These are phyloP conservation scores for Bathelium albidoporum DNA, from an alignment of 495 filamentous ascomycete species.

Conservation along the genomic window DNA sequence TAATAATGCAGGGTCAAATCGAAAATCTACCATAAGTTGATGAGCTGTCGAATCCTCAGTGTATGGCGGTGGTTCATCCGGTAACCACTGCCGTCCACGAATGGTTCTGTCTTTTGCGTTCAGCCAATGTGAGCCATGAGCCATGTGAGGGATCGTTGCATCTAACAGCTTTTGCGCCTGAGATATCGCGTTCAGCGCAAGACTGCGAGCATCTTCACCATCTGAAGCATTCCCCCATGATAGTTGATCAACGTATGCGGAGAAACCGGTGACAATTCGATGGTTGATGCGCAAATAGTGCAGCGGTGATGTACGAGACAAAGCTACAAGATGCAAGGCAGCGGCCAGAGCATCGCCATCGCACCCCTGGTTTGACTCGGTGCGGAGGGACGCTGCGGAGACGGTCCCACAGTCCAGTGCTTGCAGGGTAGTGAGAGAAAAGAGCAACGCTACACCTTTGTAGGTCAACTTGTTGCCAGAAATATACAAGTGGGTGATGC, in stretches of 20 bases:
- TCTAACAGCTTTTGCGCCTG: background rate
- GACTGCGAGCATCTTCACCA: background rate
- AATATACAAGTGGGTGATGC: background rate
- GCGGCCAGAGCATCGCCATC: background rate
- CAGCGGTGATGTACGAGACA: background rate
- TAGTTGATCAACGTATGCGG: background rate
- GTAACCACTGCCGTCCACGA: background rate
- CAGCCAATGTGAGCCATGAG: background rate
- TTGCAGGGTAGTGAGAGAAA: background rate
- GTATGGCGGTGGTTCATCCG: background rate
- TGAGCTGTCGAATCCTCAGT: background rate
- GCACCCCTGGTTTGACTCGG: background rate
- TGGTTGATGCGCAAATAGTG: background rate
- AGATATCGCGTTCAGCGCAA: background rate
- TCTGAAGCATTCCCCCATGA: background rate
- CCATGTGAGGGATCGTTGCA: conserved; percentile 1
- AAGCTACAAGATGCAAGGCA: background rate
- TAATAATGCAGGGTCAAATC: background rate
- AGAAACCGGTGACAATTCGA: background rate
- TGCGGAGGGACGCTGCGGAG: background rate
- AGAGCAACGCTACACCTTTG: background rate
- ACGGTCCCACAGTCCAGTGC: background rate
- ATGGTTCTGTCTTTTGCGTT: background rate
- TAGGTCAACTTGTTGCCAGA: background rate
- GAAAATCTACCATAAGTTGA: background rate